Evolutionary conservation across 1,139 yeast species (phyloP), one percentile per base, ranked within the genome.

Genomic region (Meyerozyma carpophila): DNA sequence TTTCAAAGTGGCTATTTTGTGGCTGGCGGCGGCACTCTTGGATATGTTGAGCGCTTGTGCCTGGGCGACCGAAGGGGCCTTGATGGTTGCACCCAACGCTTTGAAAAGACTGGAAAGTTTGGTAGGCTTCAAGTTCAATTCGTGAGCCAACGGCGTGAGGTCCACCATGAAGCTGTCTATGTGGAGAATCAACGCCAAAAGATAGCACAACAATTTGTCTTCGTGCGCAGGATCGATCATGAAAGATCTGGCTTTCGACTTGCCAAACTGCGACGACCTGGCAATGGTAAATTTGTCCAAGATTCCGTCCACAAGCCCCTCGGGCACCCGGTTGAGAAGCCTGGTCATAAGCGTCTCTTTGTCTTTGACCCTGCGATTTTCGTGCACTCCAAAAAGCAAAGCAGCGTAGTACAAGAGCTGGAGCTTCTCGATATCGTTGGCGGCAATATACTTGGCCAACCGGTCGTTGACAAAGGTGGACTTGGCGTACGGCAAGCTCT

Each of bases 41-140:
- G 88, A 79, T 49, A 90, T 73, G n/a, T 89, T 91, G 50, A 85
- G 78, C 3, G 89, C 90, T 57, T 85, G 91, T 21, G 94, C 91
- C 66, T 89, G 91, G 7, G 84, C 77, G 21, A 77, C 82, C n/a
- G 91, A 78, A 25, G 90, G 83, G 41, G 81, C 75, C 63, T 86
- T 87, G 42, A 88, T 81, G 27, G 66, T 64, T 51, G 96, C 94
- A 45, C 99, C 98, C 53, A 93, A 67, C 9, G 91, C 85, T 61
- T 81, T 82, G 63, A 88, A 81, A 46, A 93, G 72, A 34, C 79
- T 80, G 9, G 74, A 77, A 46, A 90, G 66, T 58, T 81, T 82
- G 5, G 90, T 76, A 24, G 95, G 93, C 59, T 89, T 89, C 59
- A 90, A 66, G 45, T 89, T 84, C 47, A 93, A 72, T 61, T 91